Percentiles rank a stretch among this genome's conserved stretches.
Conservation (phyloP, 148 eudicot species). For the Beta vulgaris region DNA sequence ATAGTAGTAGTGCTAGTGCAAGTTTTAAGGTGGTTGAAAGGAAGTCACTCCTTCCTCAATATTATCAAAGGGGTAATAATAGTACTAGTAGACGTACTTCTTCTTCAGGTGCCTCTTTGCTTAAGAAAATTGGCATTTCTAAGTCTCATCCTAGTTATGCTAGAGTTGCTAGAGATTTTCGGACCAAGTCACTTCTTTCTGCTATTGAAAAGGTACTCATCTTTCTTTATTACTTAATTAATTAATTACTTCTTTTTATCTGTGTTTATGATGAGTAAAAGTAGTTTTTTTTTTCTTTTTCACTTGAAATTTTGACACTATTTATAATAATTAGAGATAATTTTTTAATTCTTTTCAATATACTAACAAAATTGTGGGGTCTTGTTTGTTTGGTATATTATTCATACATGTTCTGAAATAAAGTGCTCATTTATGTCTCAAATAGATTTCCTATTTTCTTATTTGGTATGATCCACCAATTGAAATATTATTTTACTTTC, state of each 20-base stretch:
- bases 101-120: slow-evolving; percentile 11
- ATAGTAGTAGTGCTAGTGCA: slow-evolving; percentile 3
- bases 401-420: too few relatives aligned
- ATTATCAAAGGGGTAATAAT: slow-evolving; percentile 1
- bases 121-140: slow-evolving; percentile 43
- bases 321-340: too few relatives aligned
- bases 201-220: slow-evolving; percentile 62
- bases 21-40: slow-evolving; percentile 34
- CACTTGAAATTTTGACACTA: too few relatives aligned
- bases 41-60: slow-evolving; percentile 49
- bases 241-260: not conserved
- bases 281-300: too few relatives aligned
- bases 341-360: too few relatives aligned
- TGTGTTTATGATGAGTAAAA: too few relatives aligned
- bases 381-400: too few relatives aligned
- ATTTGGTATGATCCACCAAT: too few relatives aligned
- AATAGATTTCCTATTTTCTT: too few relatives aligned
- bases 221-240: not conserved
- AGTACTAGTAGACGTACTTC: slow-evolving; percentile 24
- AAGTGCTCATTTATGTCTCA: too few relatives aligned
- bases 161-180: slow-evolving; percentile 33
- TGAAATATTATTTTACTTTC: too few relatives aligned
- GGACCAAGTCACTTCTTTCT: slow-evolving; percentile 45
- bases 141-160: slow-evolving; percentile 27
- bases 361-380: too few relatives aligned